Base-by-base conservation (phyloP, 148 eudicot species). In the Cornus kousa region DNA sequence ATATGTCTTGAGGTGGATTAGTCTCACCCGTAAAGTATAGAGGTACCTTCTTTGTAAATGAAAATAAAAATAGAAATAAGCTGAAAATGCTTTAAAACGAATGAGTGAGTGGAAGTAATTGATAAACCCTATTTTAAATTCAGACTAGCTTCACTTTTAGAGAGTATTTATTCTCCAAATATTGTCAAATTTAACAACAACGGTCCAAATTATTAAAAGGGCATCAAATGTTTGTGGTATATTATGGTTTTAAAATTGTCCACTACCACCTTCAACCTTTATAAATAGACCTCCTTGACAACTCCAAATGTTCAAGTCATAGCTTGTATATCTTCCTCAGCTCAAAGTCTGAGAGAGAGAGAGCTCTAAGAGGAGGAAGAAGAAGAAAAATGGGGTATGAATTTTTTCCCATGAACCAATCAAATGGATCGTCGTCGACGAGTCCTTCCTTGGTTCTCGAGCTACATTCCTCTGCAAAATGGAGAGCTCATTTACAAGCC, bases 401-500 rank as follows among this genome's bases (percentile, higher is more conserved):
- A 53, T 53, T 53, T 53, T 53, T 53, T 53, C 17, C 17, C 17
- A 1, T 53, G 59, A 12, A 53, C 17, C 59, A 62, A 20, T 5
- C 37, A 40, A 67, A 7, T 17, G 71, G 7, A 28, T 19, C 32
- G 17, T 22, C 66, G 46, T 7, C 69, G 14, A 39, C 64, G 17
- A 75, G 7, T 20, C 55, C 22, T 13, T 62, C 46, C 4, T 74
- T 79, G 67, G 82, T 85, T 37, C 79, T 78, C 20, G 82, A 62
- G 60, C 85, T 87, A 74, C 86, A 79, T 64, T 86, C 90, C 33
- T 71, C 81, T 0, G 57, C 80, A 5, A 68, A 71, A 75, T 91
- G 92, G 92, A 86, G 60, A 69, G 78, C 68, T 23, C 84, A 75
- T 73, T 86, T 84, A 32, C 84, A 86, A 60, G 83, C 82, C 76